Conservation (phyloP, 495 filamentous ascomycete genomes). For the Penicillium flavigenum region DNA sequence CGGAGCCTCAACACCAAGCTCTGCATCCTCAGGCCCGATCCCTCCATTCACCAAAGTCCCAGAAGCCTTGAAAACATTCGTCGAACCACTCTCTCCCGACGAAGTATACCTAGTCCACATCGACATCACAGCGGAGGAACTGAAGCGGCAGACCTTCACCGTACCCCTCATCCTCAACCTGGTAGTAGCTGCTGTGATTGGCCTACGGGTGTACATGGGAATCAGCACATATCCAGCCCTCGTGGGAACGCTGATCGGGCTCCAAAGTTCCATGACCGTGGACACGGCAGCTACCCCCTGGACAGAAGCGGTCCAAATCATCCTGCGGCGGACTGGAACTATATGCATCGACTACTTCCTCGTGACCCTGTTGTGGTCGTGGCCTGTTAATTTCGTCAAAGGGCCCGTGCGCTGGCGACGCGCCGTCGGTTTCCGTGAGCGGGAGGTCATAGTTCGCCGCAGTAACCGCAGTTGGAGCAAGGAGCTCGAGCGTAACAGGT, state of each 20-base stretch:
- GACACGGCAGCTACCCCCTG: conserved; percentile 52
- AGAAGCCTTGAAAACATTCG: conserved; percentile 57
- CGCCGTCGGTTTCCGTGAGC: conserved; percentile 63
- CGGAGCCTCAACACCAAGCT: conserved; percentile 40
- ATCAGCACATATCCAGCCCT: conserved; percentile 66
- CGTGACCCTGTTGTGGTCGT: conserved; percentile 64
- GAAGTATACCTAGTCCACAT: conserved; percentile 79
- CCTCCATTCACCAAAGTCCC: conserved; percentile 65
- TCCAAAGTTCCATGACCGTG: conserved; percentile 57
- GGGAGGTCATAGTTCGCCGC: conserved; percentile 72
- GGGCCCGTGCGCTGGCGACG: conserved; percentile 68
- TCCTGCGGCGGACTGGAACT: conserved; percentile 53
- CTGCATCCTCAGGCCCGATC: conserved; percentile 42
- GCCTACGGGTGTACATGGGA: conserved; percentile 59
- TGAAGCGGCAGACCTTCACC: conserved; percentile 75
- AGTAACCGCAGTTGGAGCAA: conserved; percentile 48
- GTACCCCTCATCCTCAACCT: conserved; percentile 71
- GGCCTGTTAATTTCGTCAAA: conserved; percentile 71
- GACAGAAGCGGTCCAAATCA: conserved; percentile 46
- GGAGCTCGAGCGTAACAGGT: conserved; percentile 40
- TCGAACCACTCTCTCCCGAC: conserved; percentile 55
- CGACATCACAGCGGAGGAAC: conserved; percentile 59
- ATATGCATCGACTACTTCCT: conserved; percentile 73
- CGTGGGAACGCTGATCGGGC: conserved; percentile 57
- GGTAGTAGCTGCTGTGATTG: conserved; percentile 55